Evolutionary conservation across 192 early-diverging fungal genomes (phyloP), one percentile per base, ranked within the genome.

Genomic region (Coemansia sp.): DNA sequence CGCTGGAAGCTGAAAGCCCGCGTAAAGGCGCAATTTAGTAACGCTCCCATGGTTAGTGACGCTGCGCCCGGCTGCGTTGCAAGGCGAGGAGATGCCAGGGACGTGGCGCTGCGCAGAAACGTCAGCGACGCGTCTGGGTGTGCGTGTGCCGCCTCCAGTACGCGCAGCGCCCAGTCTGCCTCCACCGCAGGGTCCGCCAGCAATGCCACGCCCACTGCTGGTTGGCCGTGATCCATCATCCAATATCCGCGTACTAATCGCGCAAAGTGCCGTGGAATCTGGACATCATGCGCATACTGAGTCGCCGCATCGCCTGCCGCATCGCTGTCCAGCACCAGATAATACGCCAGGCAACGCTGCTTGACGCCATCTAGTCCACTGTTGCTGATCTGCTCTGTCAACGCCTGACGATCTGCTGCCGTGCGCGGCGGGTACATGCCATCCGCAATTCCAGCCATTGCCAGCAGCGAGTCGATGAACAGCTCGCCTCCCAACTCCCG

Each of bases 191-290:
- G 76, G 19, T 82, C 71, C 1, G 76, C 59, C 21, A 82, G 72
- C 30, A 68, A 74, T 3, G 76, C 52, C 18, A 82, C 52, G 16
- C 68, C 62, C 9, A 55, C 58, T 4, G 50, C 52, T 1, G 55
- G 59, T 30, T 78, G 71, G 1, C 56, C 71, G n/a, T 82, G 81
- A 55, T 82, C 81, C 65, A 82, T 60, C 65, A 77, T 58, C 81
- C 81, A 82, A 58, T 78, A 82, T 19, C 76, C 81, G 8, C 71
- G 69, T 54, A 78, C 67, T 49, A 78, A 55, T 38, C 65, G 69
- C 62, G 60, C 68, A 62, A 78, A 78, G 49, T 81, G 73, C 32
- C 67, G 65, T 4, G 78, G 78, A 23, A 81, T 65, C 50, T 58
- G 67, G 51, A 31, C 65, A 2, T 68, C 63, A 22, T 47, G 21